Evolutionary conservation across 495 filamentous ascomycete genomes (phyloP).

Genomic region (Tetracladium setigerum): DNA sequence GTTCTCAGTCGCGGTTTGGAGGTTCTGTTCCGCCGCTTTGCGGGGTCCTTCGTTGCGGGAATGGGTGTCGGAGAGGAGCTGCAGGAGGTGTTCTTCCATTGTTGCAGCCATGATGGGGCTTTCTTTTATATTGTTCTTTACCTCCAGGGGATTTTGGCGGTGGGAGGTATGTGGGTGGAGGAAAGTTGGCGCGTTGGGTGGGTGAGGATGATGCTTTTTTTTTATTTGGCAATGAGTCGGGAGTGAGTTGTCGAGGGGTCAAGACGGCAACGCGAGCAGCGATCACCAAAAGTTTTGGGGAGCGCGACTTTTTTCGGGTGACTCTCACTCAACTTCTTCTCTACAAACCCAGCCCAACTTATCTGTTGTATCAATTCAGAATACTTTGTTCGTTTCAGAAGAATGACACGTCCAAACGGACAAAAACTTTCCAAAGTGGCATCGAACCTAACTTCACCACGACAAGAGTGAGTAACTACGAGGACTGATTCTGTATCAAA

Average conservation of each 20-base stretch:
- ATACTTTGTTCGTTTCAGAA: too few species aligned
- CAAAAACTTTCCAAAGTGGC: too few species aligned
- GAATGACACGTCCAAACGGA: too few species aligned
- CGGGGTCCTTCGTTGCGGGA: constrained; percentile 58
- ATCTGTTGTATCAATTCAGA: too few species aligned
- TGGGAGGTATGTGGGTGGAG: neutral
- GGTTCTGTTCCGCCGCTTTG: constrained; percentile 71
- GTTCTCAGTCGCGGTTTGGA: constrained; percentile 55
- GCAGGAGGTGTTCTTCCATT: constrained; percentile 70
- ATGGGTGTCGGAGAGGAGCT: constrained; percentile 74
- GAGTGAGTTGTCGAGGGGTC: too few species aligned
- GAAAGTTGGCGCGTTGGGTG: neutral
- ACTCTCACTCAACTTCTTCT: neutral
- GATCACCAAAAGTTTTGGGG: neutral
- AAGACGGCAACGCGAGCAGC: neutral
- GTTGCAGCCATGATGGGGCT: constrained; percentile 11
- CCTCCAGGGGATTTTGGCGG: neutral
- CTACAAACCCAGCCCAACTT: too few species aligned
- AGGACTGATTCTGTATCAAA: neutral
- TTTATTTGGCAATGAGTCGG: too few species aligned
- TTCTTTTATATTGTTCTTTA: neutral
- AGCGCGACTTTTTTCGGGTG: neutral
- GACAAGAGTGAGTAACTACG: too few species aligned
- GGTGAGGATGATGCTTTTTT: neutral
- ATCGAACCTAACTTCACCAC: too few species aligned